These are phyloP conservation scores for Obba rivulosa DNA, from an alignment of 768 basidiomycete species.

Conservation along the genomic window DNA sequence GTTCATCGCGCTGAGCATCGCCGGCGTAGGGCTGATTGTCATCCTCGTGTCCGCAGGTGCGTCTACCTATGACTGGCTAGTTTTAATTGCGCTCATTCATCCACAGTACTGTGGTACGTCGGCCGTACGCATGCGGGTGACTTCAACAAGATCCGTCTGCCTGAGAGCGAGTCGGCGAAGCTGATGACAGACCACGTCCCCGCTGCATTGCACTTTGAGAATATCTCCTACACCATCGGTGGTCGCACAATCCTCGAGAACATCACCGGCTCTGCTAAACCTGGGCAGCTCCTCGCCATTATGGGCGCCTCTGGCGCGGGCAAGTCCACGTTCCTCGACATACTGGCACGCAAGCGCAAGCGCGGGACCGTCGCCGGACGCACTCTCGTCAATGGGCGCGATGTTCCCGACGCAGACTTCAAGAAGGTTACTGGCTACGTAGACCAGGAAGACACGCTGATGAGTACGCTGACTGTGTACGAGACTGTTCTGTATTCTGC, in stretches of 20 bases:
- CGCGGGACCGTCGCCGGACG: slow-evolving; percentile 69
- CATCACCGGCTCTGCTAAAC: slow-evolving; percentile 78
- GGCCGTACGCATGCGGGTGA: slow-evolving; percentile 69
- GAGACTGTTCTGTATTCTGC: slow-evolving; percentile 96
- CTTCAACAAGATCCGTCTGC: slow-evolving; percentile 68
- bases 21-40: slow-evolving; percentile 71
- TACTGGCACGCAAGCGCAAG: slow-evolving; percentile 88
- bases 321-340: slow-evolving; percentile 94
- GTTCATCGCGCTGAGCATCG: slow-evolving; percentile 83
- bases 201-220: slow-evolving; percentile 85
- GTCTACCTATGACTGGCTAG: not conserved
- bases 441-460: slow-evolving; percentile 96
- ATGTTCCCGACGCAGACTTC: slow-evolving; percentile 69
- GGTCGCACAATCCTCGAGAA: slow-evolving; percentile 67
- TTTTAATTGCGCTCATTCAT: not conserved
- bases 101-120: slow-evolving; percentile 82
- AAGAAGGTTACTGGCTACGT: slow-evolving; percentile 90
- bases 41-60: slow-evolving; percentile 58
- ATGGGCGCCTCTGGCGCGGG: slow-evolving; percentile 98
- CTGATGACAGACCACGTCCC: slow-evolving; percentile 95
- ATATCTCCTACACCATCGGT: slow-evolving; percentile 73
- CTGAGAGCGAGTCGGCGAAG: slow-evolving; percentile 74
- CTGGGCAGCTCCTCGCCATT: slow-evolving; percentile 90
- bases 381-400: slow-evolving; percentile 82
- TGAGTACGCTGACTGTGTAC: slow-evolving; percentile 96